A percentile compares a stretch with the other conserved stretches of the same genome.
These are phyloP conservation scores for Penicillium olsonii DNA, from an alignment of 2,329 filamentous ascomycete genomes.

Conservation along the genomic window DNA sequence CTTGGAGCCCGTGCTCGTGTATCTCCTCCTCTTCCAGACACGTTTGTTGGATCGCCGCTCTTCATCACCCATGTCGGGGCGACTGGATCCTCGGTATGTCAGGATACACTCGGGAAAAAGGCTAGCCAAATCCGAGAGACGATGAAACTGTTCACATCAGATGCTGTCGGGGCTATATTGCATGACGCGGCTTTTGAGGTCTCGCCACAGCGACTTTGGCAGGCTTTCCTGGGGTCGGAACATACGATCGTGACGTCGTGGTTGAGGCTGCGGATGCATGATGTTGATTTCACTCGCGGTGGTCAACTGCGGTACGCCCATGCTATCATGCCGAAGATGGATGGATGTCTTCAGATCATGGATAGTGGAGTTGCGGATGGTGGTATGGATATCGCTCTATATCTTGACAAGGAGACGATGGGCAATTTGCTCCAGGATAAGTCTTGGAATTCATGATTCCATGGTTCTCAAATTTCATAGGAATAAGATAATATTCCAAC, in stretches of 20 bases:
- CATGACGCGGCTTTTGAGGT: constrained; percentile 48
- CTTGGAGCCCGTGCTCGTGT: constrained; percentile 46
- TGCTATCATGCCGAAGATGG: constrained; percentile 44
- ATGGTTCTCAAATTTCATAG: too few relatives aligned
- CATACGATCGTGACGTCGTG: constrained; percentile 51
- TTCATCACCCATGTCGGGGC: constrained; percentile 40
- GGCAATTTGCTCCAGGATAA: not conserved
- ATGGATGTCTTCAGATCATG: constrained; percentile 48
- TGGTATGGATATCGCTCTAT: constrained; percentile 18
- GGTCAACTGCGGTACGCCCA: constrained; percentile 42
- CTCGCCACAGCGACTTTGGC: constrained; percentile 52
- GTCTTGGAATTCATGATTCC: not conserved
- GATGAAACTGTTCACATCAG: constrained; percentile 40
- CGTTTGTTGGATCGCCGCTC: constrained; percentile 50
- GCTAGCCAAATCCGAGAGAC: constrained; percentile 35
- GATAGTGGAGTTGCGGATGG: constrained; percentile 28
- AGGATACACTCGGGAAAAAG: constrained; percentile 6
- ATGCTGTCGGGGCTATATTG: constrained; percentile 42
- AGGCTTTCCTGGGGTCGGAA: constrained; percentile 45
- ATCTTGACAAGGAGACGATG: constrained; percentile 11
- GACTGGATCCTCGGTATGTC: not conserved
- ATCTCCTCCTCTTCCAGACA: constrained; percentile 41
- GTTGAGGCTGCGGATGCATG: constrained; percentile 28
- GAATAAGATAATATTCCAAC: too few relatives aligned
- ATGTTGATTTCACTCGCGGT: constrained; percentile 44